Base-by-base conservation (phyloP, 352 stramenopile genomes). In the Peronospora tabacina region DNA sequence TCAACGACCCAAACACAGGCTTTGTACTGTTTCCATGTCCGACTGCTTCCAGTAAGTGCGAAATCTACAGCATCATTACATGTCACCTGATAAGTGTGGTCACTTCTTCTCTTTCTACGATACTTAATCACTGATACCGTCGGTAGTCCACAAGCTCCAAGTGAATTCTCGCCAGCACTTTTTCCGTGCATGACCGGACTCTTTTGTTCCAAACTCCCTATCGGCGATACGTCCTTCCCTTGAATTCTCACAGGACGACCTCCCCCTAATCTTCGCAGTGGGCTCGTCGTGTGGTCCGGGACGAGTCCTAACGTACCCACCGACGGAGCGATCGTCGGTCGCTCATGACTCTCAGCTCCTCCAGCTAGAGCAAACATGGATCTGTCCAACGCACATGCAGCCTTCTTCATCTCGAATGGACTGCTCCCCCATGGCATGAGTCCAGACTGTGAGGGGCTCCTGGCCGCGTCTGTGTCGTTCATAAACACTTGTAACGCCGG, bases 151-250 rank as follows among this genome's bases (percentile, higher is more conserved):
- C 39, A 35, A 28, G 52, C 51, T 12, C 33, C 24, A 6, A 36
- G 44, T 36, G 28, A 9, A 7, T 55, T 55, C 4, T 54, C 28
- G 30, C 32, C 42, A 10, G 61, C 55, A 3, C 59, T 19, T 19
- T 56, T 58, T 0, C 39, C 9, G 22, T 74, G 66, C 33, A 58
- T 19, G 7, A 51, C 9, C 0, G 48, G 52, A 33, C 52, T 73
- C 34, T 77, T 77, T 34, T 68, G 58, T 38, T 77, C 64, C 36
- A 53, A 52, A 20, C 32, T 62, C 3, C 17, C 28, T 9, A 55
- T 29, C 0, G 44, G 52, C 10, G 45, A 63, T 0, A 61, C 38
- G 9, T 28, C 42, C 5, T 44, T 17, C 2, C 39, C 48, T 29
- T 12, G 40, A 9, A 6, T 26, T 22, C 32, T 43, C 6, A 34